phyloP scores from a whole-genome alignment of 768 basidiomycete species.

The Hebeloma cylindrosporum region DNA sequence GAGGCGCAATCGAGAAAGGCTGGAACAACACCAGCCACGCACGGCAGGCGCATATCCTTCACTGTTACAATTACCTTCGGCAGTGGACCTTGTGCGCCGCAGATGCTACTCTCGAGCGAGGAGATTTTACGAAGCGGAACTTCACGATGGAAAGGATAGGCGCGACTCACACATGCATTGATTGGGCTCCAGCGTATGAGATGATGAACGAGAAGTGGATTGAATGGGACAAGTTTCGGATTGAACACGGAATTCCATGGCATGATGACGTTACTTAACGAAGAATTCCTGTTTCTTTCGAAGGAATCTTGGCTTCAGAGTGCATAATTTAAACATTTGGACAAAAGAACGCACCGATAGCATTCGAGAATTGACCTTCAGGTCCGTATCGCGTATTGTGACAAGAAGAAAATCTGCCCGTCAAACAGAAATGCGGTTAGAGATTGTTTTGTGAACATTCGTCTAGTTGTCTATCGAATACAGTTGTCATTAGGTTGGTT shows the following conservation, averaged over 20 bases:
- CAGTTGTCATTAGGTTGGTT: neutral
- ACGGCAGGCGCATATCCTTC: slow-evolving; percentile 33
- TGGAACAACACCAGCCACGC: slow-evolving; percentile 20
- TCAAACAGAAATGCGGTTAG: neutral
- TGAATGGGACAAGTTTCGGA: slow-evolving; percentile 31
- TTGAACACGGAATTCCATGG: slow-evolving; percentile 25
- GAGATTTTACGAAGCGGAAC: slow-evolving; percentile 36
- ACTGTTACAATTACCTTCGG: slow-evolving; percentile 51
- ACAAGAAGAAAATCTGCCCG: neutral
- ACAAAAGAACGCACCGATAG: too few species aligned
- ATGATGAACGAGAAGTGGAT: slow-evolving; percentile 34
- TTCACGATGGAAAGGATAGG: slow-evolving; percentile 35
- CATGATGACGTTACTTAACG: slow-evolving; percentile 24
- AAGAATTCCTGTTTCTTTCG: too few species aligned
- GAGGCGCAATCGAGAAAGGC: slow-evolving; percentile 26
- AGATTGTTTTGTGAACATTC: neutral
- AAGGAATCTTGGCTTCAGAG: too few species aligned
- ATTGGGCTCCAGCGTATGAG: slow-evolving; percentile 39
- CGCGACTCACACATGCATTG: slow-evolving; percentile 40
- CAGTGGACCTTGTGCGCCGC: slow-evolving; percentile 45
- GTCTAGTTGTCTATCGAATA: slow-evolving; percentile 1
- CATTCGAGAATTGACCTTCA: too few species aligned
- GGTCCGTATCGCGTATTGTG: too few species aligned
- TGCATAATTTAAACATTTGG: too few species aligned
- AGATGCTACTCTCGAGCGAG: slow-evolving; percentile 49